Evolutionary conservation across 2,329 filamentous ascomycete genomes (phyloP), one percentile per base, ranked within the genome.

Genomic region (Nigrospora oryzae): DNA sequence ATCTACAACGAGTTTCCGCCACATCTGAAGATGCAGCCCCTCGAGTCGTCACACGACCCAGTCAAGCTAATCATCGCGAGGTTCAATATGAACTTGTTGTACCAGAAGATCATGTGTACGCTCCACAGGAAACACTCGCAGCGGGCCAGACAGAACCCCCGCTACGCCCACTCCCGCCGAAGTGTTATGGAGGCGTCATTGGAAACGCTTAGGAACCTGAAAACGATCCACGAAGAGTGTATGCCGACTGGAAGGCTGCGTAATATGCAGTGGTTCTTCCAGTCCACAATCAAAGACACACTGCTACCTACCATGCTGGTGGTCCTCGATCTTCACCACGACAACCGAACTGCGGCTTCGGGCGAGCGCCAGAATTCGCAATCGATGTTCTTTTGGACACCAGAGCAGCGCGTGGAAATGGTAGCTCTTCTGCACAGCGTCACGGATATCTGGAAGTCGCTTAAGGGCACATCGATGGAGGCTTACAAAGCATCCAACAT

Each of bases 141-240:
- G n/a, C 79, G 83, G 47, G 86, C 89, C 5, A 74, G 86, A 40
- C 79, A 86, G 47, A 93, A 91, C 54, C 72, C 85, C 11, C 78
- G 89, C 10, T 97, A 95, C 57, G 79, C 82, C 10, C 88, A 93
- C 58, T 95, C 89, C 3, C 79, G 91, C 30, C 81, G 83, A 36
- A 84, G 83, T 17, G 93, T 89, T 51, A 84, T 97, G 36, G 89
- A 95, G 56, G 86, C 90, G 1, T 88, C 89, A 0, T 74, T 96
- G 72, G 83, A 85, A 52, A 81, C 94, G 40, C 72, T 98, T 36
- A 74, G 77, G 19, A 87, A 91, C 53, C 81, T 97, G 57, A 75
- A 79, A 32, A 85, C 83, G 14, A 71, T 96, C 13, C 76, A 91
- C 57, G 70, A 76, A 28, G 89, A 95, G 61, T 84, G 83, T 3